Evolutionary conservation across 768 basidiomycete species (phyloP), one percentile per base, ranked within the genome.

Genomic region (Tulasnella sp.): DNA sequence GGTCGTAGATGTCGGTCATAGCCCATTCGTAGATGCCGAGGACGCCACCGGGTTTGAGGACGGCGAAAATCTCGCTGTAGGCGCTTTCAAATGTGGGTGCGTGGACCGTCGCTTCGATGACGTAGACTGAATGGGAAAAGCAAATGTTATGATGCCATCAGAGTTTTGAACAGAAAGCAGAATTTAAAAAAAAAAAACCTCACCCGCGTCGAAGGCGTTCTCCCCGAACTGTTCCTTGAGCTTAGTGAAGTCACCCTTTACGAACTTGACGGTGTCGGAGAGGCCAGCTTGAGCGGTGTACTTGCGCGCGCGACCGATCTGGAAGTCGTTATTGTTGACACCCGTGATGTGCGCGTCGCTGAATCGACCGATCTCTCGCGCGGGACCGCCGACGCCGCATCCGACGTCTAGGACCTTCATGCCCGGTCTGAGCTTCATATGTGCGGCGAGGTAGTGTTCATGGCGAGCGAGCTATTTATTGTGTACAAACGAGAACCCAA

Each of bases 11-110:
- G 71, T 97, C 92, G 21, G 96, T 97, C 96, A 99, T 97, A 72
- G 83, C 85, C 94, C 94, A 99, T 70, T 98, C 96, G 72, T 98
- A 99, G 41, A 98, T 87, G 68, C 93, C 94, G 71, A 96, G 92
- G 22, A 87, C 76, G 63, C 94, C 94, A 74, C 93, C 94, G 0
- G 94, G 94, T 75, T 97, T 98, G 65, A 98, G 77, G 29, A 96
- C 87, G 73, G 86, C 89, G 70, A 80, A 79, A 68, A 97, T 96
- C 72, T 98, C 83, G 48, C 85, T 81, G 67, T 98, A 99, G 19
- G 98, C 87, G 54, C 93, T 93, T 68, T 96, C 93, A 79, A 87
- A 97, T 25, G 84, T 82, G 1, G 96, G 96, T 1, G 96, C 92
- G 68, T 99, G 96, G 38, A 87, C 86, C 24, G 96, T 99, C 0